These are phyloP conservation scores for Alternaria panax DNA, from an alignment of 2,329 filamentous ascomycete species.

Conservation along the genomic window DNA sequence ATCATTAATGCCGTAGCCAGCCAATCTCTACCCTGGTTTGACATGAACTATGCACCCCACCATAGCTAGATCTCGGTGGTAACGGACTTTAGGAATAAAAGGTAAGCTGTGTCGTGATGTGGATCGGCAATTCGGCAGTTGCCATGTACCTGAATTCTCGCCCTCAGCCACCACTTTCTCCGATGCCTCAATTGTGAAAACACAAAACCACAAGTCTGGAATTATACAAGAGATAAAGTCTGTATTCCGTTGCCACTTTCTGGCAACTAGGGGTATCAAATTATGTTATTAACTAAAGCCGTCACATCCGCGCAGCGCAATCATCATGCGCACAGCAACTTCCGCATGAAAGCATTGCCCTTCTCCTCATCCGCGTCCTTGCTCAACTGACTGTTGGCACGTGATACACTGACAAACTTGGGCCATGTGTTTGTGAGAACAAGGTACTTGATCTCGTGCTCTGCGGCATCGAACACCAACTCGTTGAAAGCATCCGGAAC, in stretches of 20 bases:
- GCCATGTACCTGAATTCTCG: not conserved
- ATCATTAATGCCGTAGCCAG: constrained; percentile 7
- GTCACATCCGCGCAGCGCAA: not conserved
- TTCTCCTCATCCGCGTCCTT: constrained; percentile 23
- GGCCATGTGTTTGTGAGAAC: constrained; percentile 49
- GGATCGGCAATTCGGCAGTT: constrained; percentile 11
- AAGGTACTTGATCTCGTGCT: constrained; percentile 47
- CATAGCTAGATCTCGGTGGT: not conserved
- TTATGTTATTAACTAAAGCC: not conserved
- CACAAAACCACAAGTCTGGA: not conserved
- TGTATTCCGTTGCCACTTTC: not conserved
- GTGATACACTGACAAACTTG: constrained; percentile 43
- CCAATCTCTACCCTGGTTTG: not conserved
- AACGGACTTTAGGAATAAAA: not conserved
- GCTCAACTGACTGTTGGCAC: constrained; percentile 28
- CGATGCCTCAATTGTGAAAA: too few species aligned
- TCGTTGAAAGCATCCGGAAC: constrained; percentile 39
- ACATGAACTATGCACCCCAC: not conserved
- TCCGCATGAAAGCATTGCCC: constrained; percentile 17
- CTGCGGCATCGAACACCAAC: constrained; percentile 40
- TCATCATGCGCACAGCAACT: constrained; percentile 13
- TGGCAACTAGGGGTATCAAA: constrained; percentile 7
- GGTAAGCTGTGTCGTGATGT: not conserved
- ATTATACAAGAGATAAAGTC: not conserved
- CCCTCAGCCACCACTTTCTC: not conserved